A percentile compares a stretch with the other conserved stretches of the same genome.
Evolutionary conservation across 2,329 filamentous ascomycete species (phyloP).

Genomic region (Diaporthe citrichinensis): DNA sequence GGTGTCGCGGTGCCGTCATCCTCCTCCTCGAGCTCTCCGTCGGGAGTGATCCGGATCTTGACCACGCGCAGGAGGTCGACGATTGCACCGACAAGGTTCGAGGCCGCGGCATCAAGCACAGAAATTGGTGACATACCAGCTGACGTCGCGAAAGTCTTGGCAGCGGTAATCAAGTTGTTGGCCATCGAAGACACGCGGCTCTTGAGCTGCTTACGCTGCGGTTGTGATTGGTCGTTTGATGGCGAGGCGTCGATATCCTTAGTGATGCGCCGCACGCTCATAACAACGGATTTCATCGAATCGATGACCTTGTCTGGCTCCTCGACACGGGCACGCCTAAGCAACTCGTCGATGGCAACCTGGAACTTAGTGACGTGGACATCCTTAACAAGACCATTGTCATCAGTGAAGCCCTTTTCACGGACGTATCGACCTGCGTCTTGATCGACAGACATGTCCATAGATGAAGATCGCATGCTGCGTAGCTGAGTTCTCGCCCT

Average conservation of each 20-base stretch:
- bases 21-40: conserved; percentile 82
- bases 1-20: conserved; percentile 73
- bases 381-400: conserved; percentile 87
- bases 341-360: conserved; percentile 90
- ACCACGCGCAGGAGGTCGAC: conserved; percentile 87
- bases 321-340: conserved; percentile 82
- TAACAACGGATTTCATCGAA: conserved; percentile 88
- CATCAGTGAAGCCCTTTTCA: conserved; percentile 77
- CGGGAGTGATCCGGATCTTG: conserved; percentile 84
- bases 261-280: conserved; percentile 86
- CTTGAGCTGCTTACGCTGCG: conserved; percentile 79
- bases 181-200: conserved; percentile 90
- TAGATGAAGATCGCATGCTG: conserved; percentile 83
- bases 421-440: conserved; percentile 78
- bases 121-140: conserved; percentile 93
- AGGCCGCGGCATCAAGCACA: conserved; percentile 91
- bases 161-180: conserved; percentile 94
- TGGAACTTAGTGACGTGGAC: conserved; percentile 96
- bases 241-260: conserved; percentile 79
- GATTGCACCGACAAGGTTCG: conserved; percentile 87
- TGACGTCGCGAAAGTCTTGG: conserved; percentile 89
- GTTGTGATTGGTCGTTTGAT: conserved; percentile 64
- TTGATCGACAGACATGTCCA: conserved; percentile 78
- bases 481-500: conserved; percentile 89
- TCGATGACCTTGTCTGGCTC: conserved; percentile 83